Percentiles rank a stretch among this genome's conserved stretches.
Evolutionary conservation across 192 early-diverging fungal species (phyloP).

Genomic region (Backusella morwellensis): DNA sequence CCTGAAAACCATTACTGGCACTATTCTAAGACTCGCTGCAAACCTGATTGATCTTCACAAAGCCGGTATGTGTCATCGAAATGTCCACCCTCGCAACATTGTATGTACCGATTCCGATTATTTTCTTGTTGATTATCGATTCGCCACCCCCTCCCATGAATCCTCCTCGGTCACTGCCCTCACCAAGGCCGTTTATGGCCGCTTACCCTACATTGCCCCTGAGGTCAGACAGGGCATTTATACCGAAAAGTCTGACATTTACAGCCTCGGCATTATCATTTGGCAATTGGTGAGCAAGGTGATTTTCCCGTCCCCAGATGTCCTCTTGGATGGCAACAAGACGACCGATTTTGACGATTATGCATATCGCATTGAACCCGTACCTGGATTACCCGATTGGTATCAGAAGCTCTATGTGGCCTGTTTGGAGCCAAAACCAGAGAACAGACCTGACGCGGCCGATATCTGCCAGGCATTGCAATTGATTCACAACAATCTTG

Average conservation of each 20-base stretch:
- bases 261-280: slow-evolving; percentile 51
- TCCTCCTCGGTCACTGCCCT: slow-evolving; percentile 26
- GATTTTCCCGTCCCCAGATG: slow-evolving; percentile 29
- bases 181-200: slow-evolving; percentile 33
- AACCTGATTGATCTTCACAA: slow-evolving; percentile 30
- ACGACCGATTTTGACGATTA: not conserved
- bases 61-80: slow-evolving; percentile 29
- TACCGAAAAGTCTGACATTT: slow-evolving; percentile 46
- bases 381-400: slow-evolving; percentile 34
- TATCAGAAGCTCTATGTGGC: slow-evolving; percentile 27
- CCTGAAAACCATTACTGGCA: slow-evolving; percentile 29
- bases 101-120: slow-evolving; percentile 36
- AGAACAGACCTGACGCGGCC: slow-evolving; percentile 28
- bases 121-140: slow-evolving; percentile 37
- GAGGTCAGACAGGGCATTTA: slow-evolving; percentile 24
- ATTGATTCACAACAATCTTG: slow-evolving; percentile 22
- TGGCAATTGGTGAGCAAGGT: slow-evolving; percentile 45
- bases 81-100: slow-evolving; percentile 36
- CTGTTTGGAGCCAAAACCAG: slow-evolving; percentile 28
- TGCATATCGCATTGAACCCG: slow-evolving; percentile 28
- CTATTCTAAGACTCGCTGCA: slow-evolving; percentile 32
- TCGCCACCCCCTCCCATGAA: slow-evolving; percentile 23
- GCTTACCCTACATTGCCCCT: slow-evolving; percentile 40
- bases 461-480: slow-evolving; percentile 30
- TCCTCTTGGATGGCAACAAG: slow-evolving; percentile 18